Evolutionary conservation across 2,329 filamentous ascomycete species (phyloP).

Genomic region (Rutstroemia sydowiana): DNA sequence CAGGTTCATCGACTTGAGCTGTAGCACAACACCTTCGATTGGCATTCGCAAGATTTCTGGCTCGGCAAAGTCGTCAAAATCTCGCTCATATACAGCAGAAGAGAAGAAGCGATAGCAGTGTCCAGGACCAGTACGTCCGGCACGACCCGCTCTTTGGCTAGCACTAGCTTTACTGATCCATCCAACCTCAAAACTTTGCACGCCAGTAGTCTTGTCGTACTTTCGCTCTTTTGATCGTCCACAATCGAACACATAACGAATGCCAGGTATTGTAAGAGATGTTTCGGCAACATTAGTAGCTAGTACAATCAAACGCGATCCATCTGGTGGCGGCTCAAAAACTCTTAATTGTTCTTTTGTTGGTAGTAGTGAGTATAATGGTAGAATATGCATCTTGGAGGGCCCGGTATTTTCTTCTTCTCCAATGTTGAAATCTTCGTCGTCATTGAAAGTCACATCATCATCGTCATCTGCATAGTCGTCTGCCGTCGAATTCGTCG

Average conservation of each 20-base stretch:
- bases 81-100: slow-evolving; percentile 84
- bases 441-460: slow-evolving; percentile 50
- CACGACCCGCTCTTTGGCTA: slow-evolving; percentile 84
- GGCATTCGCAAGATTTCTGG: slow-evolving; percentile 88
- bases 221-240: slow-evolving; percentile 87
- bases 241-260: slow-evolving; percentile 92
- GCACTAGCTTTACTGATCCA: slow-evolving; percentile 99
- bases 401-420: slow-evolving; percentile 61
- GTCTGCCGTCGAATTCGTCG: slow-evolving; percentile 46
- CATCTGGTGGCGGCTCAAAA: slow-evolving; percentile 77
- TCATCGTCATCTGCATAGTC: slow-evolving; percentile 51
- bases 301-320: slow-evolving; percentile 76
- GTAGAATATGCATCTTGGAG: slow-evolving; percentile 77
- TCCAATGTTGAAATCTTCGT: slow-evolving; percentile 47
- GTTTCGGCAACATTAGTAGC: slow-evolving; percentile 97
- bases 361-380: slow-evolving; percentile 85
- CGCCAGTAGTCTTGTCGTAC: slow-evolving; percentile 80
- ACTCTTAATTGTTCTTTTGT: slow-evolving; percentile 87
- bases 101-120: slow-evolving; percentile 96
- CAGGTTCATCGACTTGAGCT: slow-evolving; percentile 91
- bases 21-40: slow-evolving; percentile 84
- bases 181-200: slow-evolving; percentile 89
- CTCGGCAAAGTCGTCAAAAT: slow-evolving; percentile 77
- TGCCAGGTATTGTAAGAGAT: slow-evolving; percentile 90
- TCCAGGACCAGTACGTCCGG: slow-evolving; percentile 88